Evolutionary conservation across 2,329 filamentous ascomycete species (phyloP).

Genomic region (Fusarium coicis): DNA sequence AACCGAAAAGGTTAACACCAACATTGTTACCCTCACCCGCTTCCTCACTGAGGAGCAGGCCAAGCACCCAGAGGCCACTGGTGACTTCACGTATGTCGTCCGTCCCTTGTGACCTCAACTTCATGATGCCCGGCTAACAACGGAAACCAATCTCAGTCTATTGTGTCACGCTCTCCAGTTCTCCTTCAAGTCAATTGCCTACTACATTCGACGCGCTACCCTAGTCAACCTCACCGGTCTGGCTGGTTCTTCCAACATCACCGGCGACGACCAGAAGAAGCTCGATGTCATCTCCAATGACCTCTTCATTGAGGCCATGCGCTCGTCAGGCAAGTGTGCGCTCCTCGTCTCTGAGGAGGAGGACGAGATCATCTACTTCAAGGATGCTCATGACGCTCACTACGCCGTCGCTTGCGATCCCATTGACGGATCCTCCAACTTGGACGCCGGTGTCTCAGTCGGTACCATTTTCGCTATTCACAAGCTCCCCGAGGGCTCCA

Average conservation of each 20-base stretch:
- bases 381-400: constrained; percentile 76
- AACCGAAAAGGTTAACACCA: constrained; percentile 88
- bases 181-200: constrained; percentile 99
- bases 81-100: constrained; percentile 88
- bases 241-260: constrained; percentile 92
- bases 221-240: constrained; percentile 96
- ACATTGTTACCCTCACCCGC: constrained; percentile 94
- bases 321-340: constrained; percentile 88
- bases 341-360: constrained; percentile 98
- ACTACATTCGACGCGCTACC: constrained; percentile 97
- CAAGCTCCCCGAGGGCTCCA: constrained; percentile 82
- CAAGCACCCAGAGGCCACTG: constrained; percentile 93
- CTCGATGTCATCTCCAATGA: constrained; percentile 99
- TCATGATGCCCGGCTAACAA: constrained; percentile 27
- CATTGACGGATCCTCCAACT: constrained; percentile 96
- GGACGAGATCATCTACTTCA: constrained; percentile 90
- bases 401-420: constrained; percentile 98
- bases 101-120: constrained; percentile 10
- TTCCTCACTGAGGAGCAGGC: constrained; percentile 96
- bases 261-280: constrained; percentile 99
- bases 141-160: constrained; percentile 65
- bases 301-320: constrained; percentile 95
- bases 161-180: constrained; percentile 98
- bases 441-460: constrained; percentile 97
- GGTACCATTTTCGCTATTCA: constrained; percentile 97